A percentile compares a stretch with the other conserved stretches of the same genome.
These are phyloP conservation scores for Litchi chinensis DNA, from an alignment of 345 rosid species.

Conservation along the genomic window DNA sequence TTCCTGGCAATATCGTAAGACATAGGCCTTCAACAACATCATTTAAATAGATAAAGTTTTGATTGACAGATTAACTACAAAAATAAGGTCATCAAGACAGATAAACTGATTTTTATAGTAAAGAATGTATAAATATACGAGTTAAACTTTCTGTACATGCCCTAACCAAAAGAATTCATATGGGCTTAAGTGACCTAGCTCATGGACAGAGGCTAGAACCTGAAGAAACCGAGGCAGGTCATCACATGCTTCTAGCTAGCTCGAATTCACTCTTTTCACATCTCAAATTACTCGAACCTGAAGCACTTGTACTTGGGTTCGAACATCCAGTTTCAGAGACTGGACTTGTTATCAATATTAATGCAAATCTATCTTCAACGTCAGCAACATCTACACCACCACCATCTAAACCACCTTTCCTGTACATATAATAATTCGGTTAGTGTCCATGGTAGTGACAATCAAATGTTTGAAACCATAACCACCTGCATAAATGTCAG, in stretches of 20 bases:
- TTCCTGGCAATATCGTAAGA: constrained; percentile 36
- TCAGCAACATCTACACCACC: constrained; percentile 19
- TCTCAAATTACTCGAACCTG: constrained; percentile 7
- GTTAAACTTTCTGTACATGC: background rate
- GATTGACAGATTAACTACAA: background rate
- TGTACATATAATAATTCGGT: constrained; percentile 4
- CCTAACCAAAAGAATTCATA: background rate
- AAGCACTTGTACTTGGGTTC: constrained; percentile 1
- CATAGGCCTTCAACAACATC: background rate
- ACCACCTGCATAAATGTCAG: background rate
- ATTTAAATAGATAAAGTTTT: background rate
- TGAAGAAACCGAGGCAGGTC: constrained; percentile 11
- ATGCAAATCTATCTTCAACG: constrained; percentile 11
- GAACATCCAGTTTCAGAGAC: constrained; percentile 6
- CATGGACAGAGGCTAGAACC: background rate
- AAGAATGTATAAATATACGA: no score
- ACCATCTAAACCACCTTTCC: constrained; percentile 27
- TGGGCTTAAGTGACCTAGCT: background rate
- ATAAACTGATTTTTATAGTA: no score
- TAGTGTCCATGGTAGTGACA: constrained; percentile 1
- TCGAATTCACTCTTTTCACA: constrained; percentile 12
- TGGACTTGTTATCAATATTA: constrained; percentile 2
- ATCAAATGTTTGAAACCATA: background rate
- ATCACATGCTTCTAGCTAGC: constrained; percentile 16
- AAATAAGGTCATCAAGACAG: background rate